Conservation (phyloP, 352 stramenopile genomes). For the Nothophytophthora sp. region DNA sequence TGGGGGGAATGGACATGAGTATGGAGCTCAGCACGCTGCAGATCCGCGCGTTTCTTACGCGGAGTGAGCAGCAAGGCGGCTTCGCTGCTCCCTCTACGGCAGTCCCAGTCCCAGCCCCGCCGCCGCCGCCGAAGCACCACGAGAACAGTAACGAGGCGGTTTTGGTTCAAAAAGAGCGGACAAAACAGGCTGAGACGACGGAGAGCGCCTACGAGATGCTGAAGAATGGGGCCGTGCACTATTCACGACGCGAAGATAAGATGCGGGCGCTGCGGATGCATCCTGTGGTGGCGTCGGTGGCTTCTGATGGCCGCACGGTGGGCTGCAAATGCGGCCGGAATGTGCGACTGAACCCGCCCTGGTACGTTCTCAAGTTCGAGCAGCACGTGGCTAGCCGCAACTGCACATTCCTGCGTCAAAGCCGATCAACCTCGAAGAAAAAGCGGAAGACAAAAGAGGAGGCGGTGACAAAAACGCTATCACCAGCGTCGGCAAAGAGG, state of each 20-base stretch:
- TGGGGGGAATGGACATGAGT: constrained; percentile 55
- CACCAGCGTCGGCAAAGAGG: background rate
- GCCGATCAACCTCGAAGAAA: constrained; percentile 4
- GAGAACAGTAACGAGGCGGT: background rate
- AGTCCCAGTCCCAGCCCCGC: background rate
- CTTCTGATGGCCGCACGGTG: constrained; percentile 53
- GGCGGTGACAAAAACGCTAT: background rate
- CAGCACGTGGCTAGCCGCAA: constrained; percentile 85
- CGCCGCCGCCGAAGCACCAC: background rate
- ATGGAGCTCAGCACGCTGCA: constrained; percentile 61
- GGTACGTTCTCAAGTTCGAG: constrained; percentile 88
- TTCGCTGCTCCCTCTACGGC: background rate
- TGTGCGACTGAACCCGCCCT: constrained; percentile 77
- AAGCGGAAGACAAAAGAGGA: constrained; percentile 20
- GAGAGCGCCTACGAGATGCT: constrained; percentile 34
- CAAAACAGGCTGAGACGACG: background rate
- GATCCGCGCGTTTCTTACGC: constrained; percentile 51
- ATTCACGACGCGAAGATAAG: constrained; percentile 66
- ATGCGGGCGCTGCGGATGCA: constrained; percentile 54
- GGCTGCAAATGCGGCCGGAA: constrained; percentile 69
- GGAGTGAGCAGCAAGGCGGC: constrained; percentile 24
- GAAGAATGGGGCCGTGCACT: constrained; percentile 32
- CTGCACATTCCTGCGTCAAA: constrained; percentile 66
- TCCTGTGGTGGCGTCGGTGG: constrained; percentile 49
- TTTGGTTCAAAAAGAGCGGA: background rate